These are phyloP conservation scores for Hygrocybe coccinea DNA, from an alignment of 768 basidiomycete species.

Conservation along the genomic window DNA sequence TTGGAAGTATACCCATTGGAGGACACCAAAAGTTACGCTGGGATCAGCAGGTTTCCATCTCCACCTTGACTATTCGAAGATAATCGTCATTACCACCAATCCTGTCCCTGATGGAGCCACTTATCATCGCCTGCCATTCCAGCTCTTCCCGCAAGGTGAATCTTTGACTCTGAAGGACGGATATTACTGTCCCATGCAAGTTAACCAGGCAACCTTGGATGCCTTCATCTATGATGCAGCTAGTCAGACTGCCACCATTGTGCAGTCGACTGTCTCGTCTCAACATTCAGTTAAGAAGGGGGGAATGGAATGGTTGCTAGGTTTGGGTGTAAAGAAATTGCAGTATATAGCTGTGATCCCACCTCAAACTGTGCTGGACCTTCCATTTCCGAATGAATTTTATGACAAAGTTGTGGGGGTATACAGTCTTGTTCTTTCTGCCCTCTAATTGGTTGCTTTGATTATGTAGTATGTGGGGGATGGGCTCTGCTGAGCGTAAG, in stretches of 20 bases:
- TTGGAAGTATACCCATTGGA: slow-evolving; percentile 12
- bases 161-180: slow-evolving; percentile 9
- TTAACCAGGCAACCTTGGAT: slow-evolving; percentile 13
- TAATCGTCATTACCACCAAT: slow-evolving; percentile 7
- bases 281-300: slow-evolving; percentile 7
- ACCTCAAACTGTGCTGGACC: background rate
- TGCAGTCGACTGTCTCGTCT: slow-evolving; percentile 11
- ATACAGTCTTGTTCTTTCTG: too few relatives aligned
- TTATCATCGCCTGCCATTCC: slow-evolving; percentile 8
- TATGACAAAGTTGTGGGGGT: too few relatives aligned
- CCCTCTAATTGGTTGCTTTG: too few relatives aligned
- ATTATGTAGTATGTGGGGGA: too few relatives aligned
- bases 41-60: background rate
- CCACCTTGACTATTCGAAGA: background rate
- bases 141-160: slow-evolving; percentile 9
- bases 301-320: slow-evolving; percentile 8
- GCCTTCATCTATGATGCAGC: slow-evolving; percentile 15
- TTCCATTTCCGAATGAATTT: background rate
- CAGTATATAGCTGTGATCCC: slow-evolving; percentile 6
- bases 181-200: slow-evolving; percentile 11
- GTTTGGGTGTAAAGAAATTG: slow-evolving; percentile 5
- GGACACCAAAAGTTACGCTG: background rate
- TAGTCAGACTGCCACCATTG: slow-evolving; percentile 10
- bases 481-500: too few relatives aligned
- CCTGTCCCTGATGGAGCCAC: slow-evolving; percentile 3